A percentile compares a stretch with the other conserved stretches of the same genome.
Conservation (phyloP, 2,329 filamentous ascomycete species). For the Amesomyces nigricolor region DNA sequence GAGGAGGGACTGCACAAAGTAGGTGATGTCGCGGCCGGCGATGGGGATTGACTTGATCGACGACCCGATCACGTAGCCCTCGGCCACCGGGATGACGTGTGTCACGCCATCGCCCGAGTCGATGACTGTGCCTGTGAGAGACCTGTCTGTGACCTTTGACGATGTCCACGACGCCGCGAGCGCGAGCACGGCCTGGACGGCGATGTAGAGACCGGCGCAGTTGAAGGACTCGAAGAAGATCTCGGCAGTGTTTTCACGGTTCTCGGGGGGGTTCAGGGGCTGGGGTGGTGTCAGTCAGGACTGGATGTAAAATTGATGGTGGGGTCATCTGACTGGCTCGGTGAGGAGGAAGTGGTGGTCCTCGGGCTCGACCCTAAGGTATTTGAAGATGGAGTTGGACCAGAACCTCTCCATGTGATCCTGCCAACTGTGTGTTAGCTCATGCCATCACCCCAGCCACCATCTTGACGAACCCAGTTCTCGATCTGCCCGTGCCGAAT, state of each 20-base stretch:
- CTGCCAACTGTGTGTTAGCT: constrained; percentile 41
- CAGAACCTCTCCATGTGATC: constrained; percentile 99
- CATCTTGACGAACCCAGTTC: constrained; percentile 69
- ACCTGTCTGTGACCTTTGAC: constrained; percentile 93
- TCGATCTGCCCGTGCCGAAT: constrained; percentile 98
- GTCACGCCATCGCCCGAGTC: constrained; percentile 98
- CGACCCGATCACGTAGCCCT: constrained; percentile 97
- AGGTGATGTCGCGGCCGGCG: constrained; percentile 95
- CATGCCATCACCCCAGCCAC: background rate
- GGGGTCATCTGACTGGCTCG: constrained; percentile 61
- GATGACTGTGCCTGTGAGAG: constrained; percentile 93
- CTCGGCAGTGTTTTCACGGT: constrained; percentile 97
- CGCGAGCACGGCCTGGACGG: constrained; percentile 93
- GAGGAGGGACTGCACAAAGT: constrained; percentile 94
- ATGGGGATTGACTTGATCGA: constrained; percentile 99
- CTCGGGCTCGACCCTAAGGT: constrained; percentile 93
- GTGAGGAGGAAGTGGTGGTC: constrained; percentile 98
- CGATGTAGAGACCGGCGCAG: constrained; percentile 97
- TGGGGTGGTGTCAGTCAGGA: constrained; percentile 35
- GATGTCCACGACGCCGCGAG: constrained; percentile 98
- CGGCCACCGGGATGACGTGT: constrained; percentile 96
- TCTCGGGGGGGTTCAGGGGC: constrained; percentile 96
- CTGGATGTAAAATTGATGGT: background rate
- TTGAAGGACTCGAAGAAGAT: constrained; percentile 99
- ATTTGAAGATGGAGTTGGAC: constrained; percentile 99